These are phyloP conservation scores for Cryphonectria naterciae DNA, from an alignment of 2,329 filamentous ascomycete species.

Conservation along the genomic window DNA sequence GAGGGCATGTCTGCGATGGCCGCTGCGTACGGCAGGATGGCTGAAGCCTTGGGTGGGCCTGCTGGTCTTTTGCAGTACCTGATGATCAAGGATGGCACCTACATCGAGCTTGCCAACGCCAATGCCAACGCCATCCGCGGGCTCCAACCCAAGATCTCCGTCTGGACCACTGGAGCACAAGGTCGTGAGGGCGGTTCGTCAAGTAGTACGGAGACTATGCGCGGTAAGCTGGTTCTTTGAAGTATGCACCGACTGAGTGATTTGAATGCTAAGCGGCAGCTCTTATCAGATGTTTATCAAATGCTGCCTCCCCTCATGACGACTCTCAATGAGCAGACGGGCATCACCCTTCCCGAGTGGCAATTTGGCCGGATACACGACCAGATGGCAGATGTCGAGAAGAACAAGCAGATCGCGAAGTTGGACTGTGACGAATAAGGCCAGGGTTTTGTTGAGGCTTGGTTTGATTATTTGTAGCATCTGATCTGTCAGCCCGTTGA, in stretches of 20 bases:
- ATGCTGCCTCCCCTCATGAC: conserved; percentile 80
- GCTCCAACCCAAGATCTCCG: conserved; percentile 84
- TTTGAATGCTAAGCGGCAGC: not conserved
- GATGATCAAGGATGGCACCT: conserved; percentile 85
- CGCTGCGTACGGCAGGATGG: conserved; percentile 75
- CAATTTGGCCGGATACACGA: conserved; percentile 58
- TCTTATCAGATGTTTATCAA: conserved; percentile 71
- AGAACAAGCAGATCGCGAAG: conserved; percentile 47
- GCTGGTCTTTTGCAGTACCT: conserved; percentile 79
- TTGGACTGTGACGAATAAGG: conserved; percentile 4
- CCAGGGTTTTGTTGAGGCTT: not conserved
- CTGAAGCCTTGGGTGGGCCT: conserved; percentile 75
- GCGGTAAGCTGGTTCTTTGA: conserved; percentile 45
- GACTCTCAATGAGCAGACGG: conserved; percentile 88
- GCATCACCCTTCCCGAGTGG: conserved; percentile 80
- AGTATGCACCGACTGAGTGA: not conserved
- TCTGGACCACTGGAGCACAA: conserved; percentile 78
- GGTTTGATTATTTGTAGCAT: not conserved
- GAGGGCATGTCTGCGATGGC: conserved; percentile 79
- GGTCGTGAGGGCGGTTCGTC: conserved; percentile 42
- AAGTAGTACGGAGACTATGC: conserved; percentile 64
- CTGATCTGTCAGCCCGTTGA: not conserved
- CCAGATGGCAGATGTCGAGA: conserved; percentile 39
- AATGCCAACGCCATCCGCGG: conserved; percentile 78
- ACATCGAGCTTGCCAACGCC: conserved; percentile 75